Evolutionary conservation across 768 basidiomycete genomes (phyloP).

Genomic region (Hypholoma sublateritium): DNA sequence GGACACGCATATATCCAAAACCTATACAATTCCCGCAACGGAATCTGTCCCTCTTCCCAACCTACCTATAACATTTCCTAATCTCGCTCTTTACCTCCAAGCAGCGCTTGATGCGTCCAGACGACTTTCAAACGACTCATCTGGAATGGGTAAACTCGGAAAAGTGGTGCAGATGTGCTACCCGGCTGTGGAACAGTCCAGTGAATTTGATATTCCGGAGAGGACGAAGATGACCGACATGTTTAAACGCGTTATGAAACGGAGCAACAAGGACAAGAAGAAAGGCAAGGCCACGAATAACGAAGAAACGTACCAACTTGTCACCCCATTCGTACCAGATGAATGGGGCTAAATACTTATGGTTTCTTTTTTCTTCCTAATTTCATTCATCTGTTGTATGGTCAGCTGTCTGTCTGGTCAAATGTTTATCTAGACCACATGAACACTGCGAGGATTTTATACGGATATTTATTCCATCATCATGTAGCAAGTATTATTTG

Average conservation of each 20-base stretch:
- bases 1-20: constrained; percentile 65
- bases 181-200: constrained; percentile 39
- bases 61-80: constrained; percentile 74
- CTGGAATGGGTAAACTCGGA: constrained; percentile 63
- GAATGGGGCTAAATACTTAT: constrained; percentile 55
- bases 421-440: not conserved
- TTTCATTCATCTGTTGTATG: not conserved
- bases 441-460: too few relatives aligned
- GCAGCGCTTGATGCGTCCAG: constrained; percentile 71
- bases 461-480: too few relatives aligned
- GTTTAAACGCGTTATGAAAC: constrained; percentile 63
- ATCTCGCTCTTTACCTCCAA: constrained; percentile 74
- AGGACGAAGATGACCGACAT: constrained; percentile 49
- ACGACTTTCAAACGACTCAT: constrained; percentile 52
- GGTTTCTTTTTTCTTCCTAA: not conserved
- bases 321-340: constrained; percentile 79
- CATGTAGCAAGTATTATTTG: too few relatives aligned
- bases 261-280: constrained; percentile 40
- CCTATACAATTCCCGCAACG: constrained; percentile 69
- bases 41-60: constrained; percentile 60
- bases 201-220: constrained; percentile 30
- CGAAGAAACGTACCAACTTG: constrained; percentile 78
- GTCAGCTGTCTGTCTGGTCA: not conserved
- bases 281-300: constrained; percentile 61
- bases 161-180: constrained; percentile 71